These are phyloP conservation scores for Juncus inflexus DNA, from an alignment of 176 grass and related monocot genomes.

Conservation along the genomic window DNA sequence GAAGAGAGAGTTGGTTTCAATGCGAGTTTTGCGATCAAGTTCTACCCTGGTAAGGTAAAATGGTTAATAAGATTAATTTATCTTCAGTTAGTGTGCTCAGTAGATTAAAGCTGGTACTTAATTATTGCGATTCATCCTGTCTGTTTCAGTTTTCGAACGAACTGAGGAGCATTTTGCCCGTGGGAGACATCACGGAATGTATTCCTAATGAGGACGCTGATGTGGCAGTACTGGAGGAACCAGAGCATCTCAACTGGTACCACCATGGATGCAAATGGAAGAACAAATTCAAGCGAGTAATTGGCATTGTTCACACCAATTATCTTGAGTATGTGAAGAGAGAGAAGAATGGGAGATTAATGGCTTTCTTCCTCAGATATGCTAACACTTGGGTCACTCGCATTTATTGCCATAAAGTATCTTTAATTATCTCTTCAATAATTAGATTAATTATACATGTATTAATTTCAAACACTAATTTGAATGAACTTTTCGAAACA, in stretches of 20 bases:
- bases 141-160: constrained; percentile 76
- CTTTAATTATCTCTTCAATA: constrained; percentile 12
- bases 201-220: constrained; percentile 85
- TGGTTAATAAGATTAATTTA: neutral
- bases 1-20: constrained; percentile 60
- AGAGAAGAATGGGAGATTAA: constrained; percentile 78
- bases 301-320: constrained; percentile 92
- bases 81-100: constrained; percentile 1
- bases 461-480: neutral
- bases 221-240: constrained; percentile 89
- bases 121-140: neutral
- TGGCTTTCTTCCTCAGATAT: constrained; percentile 74
- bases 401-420: constrained; percentile 99
- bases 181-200: constrained; percentile 74
- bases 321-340: constrained; percentile 97
- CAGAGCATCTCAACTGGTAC: constrained; percentile 96
- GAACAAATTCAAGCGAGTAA: constrained; percentile 72
- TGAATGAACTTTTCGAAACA: constrained; percentile 21
- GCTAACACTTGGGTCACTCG: constrained; percentile 77
- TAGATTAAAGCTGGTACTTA: neutral
- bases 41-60: constrained; percentile 85
- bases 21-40: constrained; percentile 60
- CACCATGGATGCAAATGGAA: constrained; percentile 91
- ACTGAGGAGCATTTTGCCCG: constrained; percentile 87
- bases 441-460: constrained; percentile 1